Conservation (phyloP, 306 rosid species). For the Malus sylvestris region DNA sequence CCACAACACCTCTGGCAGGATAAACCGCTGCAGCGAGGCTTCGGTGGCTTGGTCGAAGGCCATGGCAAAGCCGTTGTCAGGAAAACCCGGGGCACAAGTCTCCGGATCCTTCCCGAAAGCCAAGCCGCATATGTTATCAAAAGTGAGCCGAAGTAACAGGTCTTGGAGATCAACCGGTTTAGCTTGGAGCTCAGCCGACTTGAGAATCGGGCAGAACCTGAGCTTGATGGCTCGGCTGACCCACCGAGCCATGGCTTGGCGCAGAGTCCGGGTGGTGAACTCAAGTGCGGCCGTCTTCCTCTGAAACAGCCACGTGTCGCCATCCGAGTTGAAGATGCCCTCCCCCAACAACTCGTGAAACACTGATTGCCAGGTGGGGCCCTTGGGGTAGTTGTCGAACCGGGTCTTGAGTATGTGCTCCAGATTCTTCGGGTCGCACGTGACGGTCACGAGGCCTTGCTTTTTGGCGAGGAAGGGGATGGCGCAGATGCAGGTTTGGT, state of each 20-base stretch:
- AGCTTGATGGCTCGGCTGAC: conserved; percentile 82
- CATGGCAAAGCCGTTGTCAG: conserved; percentile 51
- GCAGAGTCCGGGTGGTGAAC: conserved; percentile 77
- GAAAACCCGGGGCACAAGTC: conserved; percentile 53
- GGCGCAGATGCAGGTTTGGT: conserved; percentile 96
- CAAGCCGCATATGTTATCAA: conserved; percentile 86
- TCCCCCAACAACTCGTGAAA: conserved; percentile 83
- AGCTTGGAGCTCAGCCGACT: conserved; percentile 35
- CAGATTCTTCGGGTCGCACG: conserved; percentile 83
- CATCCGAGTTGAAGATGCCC: conserved; percentile 88
- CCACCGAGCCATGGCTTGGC: conserved; percentile 98
- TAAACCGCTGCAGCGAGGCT: conserved; percentile 77
- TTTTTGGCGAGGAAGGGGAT: conserved; percentile 69
- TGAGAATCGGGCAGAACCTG: conserved; percentile 51
- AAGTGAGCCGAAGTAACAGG: conserved; percentile 70
- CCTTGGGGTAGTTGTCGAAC: conserved; percentile 86
- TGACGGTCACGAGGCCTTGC: conserved; percentile 98
- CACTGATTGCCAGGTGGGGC: conserved; percentile 91
- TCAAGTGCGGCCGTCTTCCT: conserved; percentile 87
- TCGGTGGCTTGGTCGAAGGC: conserved; percentile 88
- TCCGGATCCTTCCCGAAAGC: conserved; percentile 77
- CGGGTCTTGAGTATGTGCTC: conserved; percentile 85
- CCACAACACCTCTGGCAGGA: conserved; percentile 71
- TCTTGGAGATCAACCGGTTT: conserved; percentile 68
- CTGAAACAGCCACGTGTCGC: conserved; percentile 93